Evolutionary conservation across 2,329 filamentous ascomycete genomes (phyloP), one percentile per base, ranked within the genome.

Genomic region (Lasiodiplodia sp.): DNA sequence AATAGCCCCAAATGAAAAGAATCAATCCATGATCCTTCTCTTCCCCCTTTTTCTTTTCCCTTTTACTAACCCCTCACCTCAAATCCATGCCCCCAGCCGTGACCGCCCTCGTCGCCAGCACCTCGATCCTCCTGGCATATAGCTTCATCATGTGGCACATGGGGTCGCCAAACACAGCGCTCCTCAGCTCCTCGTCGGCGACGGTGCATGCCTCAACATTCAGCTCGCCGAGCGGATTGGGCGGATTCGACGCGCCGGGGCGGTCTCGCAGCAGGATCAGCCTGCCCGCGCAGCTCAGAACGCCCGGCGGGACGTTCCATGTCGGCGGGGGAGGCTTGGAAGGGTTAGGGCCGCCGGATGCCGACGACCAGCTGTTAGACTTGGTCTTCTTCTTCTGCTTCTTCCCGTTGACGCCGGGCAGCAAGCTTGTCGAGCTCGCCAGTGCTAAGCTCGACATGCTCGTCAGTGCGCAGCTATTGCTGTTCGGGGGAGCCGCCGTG

Each of bases 121-220:
- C 82, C 77, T 96, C 91, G 55, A 96, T 87, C 66, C 93, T 82
- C 23, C 85, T 87, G 16, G 88, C 87, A 79, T 97, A 97, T 23
- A 96, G 75, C 69, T 83, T 87, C 93, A 97, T 96, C 72, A 89
- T 84, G 80, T 96, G 93, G 76, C 89, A 91, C 53, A 93, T 83
- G 0, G 92, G 91, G 76, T 97, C 93, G 0, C 93, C 93, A 86
- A 93, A 97, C 4, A 97, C 84, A 0, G 94, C 86, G 1, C 84
- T 85, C 28, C 91, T 83, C 63, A 97, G 79, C 75, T 92, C 84
- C 53, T 90, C 87, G 71, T 96, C 91, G 0, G 83, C 87, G 10
- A 90, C 86, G 11, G 89, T 85, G 70, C 90, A 90, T 2, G 92
- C 92, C 57, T 92, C 86, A 0, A 94, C 79, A 23, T 69, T 49